Percentiles rank a stretch among this genome's conserved stretches.
phyloP scores from a whole-genome alignment of 148 eudicot genomes.

The Heliosperma pusillum region DNA sequence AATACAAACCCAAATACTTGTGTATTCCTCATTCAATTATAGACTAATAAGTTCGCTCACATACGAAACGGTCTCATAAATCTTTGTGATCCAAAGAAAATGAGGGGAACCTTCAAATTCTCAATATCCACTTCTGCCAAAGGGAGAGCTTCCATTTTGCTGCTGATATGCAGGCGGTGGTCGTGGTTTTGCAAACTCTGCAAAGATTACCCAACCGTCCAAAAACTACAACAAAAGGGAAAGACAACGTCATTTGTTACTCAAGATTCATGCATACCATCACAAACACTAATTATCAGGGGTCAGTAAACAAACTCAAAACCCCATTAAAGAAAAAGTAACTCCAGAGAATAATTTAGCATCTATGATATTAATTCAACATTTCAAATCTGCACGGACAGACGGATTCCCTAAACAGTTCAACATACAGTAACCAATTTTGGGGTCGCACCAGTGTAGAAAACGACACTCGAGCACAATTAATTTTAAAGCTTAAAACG shows the following conservation, averaged over 20 bases:
- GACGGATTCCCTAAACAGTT: not conserved
- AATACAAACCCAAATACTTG: not conserved
- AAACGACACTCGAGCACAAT: too few species aligned
- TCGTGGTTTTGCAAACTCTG: conserved; percentile 71
- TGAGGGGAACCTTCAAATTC: not conserved
- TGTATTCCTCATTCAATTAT: not conserved
- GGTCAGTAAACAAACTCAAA: not conserved
- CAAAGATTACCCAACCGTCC: conserved; percentile 93
- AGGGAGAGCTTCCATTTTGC: conserved; percentile 33
- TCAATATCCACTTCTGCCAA: conserved; percentile 21
- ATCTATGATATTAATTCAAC: not conserved
- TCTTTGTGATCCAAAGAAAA: not conserved
- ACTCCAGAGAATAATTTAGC: not conserved
- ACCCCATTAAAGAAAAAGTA: too few species aligned
- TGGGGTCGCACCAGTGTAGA: too few species aligned
- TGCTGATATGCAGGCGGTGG: conserved; percentile 30
- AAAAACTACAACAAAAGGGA: conserved; percentile 47
- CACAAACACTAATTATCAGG: not conserved
- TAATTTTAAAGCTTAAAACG: not conserved
- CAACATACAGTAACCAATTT: not conserved
- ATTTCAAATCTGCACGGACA: not conserved
- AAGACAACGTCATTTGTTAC: not conserved
- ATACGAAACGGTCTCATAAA: too few species aligned
- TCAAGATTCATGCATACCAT: not conserved
- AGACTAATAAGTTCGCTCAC: not conserved